phyloP scores from a whole-genome alignment of 2,329 filamentous ascomycete species.

The Botryotinia globosa region DNA sequence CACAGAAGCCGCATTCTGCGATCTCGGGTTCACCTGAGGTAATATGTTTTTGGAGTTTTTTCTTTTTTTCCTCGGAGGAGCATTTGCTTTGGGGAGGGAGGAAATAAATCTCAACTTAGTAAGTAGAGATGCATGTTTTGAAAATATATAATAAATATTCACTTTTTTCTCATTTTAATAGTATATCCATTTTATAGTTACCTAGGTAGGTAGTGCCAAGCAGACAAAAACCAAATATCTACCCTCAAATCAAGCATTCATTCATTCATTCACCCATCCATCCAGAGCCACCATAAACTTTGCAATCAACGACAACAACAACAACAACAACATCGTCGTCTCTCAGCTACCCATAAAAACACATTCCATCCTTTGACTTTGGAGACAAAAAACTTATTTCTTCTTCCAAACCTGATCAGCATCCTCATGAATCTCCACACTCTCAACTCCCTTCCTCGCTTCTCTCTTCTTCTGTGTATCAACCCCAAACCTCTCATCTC shows the following conservation, averaged over 20 bases:
- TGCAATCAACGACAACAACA: neutral
- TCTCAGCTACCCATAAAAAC: neutral
- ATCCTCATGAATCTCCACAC: slow-evolving; percentile 48
- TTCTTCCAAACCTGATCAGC: slow-evolving; percentile 19
- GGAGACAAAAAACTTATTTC: neutral
- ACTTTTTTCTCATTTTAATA: too few species aligned
- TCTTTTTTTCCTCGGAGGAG: too few species aligned
- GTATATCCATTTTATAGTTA: too few species aligned
- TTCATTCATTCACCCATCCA: neutral
- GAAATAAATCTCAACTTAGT: too few species aligned
- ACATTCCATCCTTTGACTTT: neutral
- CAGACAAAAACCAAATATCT: neutral
- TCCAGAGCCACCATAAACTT: neutral
- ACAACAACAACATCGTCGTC: too few species aligned
- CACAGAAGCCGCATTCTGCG: slow-evolving; percentile 14
- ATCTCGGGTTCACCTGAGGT: neutral
- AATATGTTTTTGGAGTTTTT: neutral
- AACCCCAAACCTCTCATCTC: slow-evolving; percentile 53
- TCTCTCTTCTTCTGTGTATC: slow-evolving; percentile 51
- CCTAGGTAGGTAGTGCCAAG: too few species aligned
- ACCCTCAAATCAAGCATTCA: neutral
- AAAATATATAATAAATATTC: too few species aligned
- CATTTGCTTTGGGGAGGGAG: too few species aligned
- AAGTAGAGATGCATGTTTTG: too few species aligned
- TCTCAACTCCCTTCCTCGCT: slow-evolving; percentile 53